phyloP scores from a whole-genome alignment of 192 early-diverging fungal species.

The Linnemannia elongata region DNA sequence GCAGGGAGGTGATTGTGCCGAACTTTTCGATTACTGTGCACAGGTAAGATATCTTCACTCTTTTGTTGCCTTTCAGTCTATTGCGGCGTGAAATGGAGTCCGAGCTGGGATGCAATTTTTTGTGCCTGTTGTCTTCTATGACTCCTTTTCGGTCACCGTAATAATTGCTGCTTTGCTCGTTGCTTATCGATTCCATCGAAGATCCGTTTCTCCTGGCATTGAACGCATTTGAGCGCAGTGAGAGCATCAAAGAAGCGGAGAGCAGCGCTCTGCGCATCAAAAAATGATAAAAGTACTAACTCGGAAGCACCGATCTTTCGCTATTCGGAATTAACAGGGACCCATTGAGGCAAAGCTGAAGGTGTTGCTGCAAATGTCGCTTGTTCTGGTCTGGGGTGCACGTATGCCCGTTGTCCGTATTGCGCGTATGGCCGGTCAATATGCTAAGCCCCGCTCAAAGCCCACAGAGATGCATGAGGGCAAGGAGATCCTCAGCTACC shows the following conservation, averaged over 20 bases:
- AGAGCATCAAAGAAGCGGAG: not conserved
- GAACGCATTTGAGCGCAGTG: not conserved
- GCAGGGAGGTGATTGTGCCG: constrained; percentile 99
- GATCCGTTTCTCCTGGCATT: not conserved
- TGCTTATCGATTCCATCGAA: constrained; percentile 4
- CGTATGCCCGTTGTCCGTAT: constrained; percentile 95
- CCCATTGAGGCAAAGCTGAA: constrained; percentile 97
- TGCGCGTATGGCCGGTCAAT: constrained; percentile 98
- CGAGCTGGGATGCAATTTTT: not conserved
- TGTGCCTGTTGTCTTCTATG: constrained; percentile 15
- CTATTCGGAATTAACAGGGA: constrained; percentile 55
- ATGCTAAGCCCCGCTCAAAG: constrained; percentile 97
- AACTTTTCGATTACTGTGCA: constrained; percentile 98
- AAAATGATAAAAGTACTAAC: not conserved
- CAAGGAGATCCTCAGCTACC: constrained; percentile 86
- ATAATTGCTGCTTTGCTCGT: not conserved
- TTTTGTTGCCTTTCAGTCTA: not conserved
- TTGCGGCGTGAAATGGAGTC: not conserved
- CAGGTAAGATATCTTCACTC: constrained; percentile 65
- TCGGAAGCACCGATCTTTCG: not conserved
- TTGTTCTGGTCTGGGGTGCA: constrained; percentile 95
- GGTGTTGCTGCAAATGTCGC: constrained; percentile 96
- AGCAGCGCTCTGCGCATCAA: not conserved
- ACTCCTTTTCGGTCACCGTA: constrained; percentile 41
- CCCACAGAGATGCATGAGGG: constrained; percentile 91